These are phyloP conservation scores for Xenoacremonium recifei DNA, from an alignment of 2,329 filamentous ascomycete species.

Conservation along the genomic window DNA sequence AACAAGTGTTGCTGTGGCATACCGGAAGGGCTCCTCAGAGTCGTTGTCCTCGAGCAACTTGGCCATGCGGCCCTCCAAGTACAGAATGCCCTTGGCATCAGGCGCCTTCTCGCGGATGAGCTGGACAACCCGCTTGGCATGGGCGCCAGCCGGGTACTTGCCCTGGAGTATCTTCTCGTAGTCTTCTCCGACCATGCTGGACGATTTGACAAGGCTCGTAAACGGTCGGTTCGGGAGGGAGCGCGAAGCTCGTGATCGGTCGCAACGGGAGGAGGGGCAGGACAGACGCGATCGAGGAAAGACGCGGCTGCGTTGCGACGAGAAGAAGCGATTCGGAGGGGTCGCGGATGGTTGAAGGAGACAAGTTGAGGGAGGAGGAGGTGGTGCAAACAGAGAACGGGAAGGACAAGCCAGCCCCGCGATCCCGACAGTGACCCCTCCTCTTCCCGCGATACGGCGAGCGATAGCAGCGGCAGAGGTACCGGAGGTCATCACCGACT, in stretches of 20 bases:
- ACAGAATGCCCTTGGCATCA: constrained; percentile 68
- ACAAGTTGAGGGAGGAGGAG: constrained; percentile 2
- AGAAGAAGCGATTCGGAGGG: not conserved
- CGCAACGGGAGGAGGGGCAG: not conserved
- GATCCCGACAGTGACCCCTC: no score
- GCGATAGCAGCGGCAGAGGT: no score
- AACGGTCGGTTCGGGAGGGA: constrained; percentile 2
- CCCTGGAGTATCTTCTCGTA: constrained; percentile 55
- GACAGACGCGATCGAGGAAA: not conserved
- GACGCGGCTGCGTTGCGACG: not conserved
- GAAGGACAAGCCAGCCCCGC: constrained; percentile 6
- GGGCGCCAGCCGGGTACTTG: constrained; percentile 81
- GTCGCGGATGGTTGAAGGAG: no score
- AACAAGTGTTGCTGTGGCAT: constrained; percentile 17
- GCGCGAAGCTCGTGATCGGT: not conserved
- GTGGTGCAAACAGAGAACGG: constrained; percentile 2
- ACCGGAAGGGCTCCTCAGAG: constrained; percentile 77
- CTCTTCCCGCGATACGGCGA: constrained; percentile 11
- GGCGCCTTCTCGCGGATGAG: constrained; percentile 69
- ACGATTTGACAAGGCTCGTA: not conserved
- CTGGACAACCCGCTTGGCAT: constrained; percentile 80
- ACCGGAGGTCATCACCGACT: not conserved
- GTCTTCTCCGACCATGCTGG: constrained; percentile 37
- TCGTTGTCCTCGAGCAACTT: constrained; percentile 89
- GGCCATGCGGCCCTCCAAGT: constrained; percentile 82